Evolutionary conservation across 169 alveolate genomes (phyloP).

Genomic region (Cytauxzoon felis): DNA sequence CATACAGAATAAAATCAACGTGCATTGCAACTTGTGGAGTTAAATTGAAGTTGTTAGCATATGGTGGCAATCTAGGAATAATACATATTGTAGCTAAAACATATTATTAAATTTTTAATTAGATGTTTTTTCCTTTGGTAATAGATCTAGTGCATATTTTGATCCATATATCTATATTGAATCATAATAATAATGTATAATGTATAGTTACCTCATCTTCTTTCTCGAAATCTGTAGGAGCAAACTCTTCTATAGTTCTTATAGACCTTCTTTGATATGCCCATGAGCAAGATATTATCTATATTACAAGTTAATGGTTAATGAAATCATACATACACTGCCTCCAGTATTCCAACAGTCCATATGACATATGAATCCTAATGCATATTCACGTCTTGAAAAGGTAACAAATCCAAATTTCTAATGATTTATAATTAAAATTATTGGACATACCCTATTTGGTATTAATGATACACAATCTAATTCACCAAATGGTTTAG

Average conservation of each 20-base stretch:
- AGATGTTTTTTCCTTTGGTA: slow-evolving; percentile 30
- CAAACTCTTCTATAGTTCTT: slow-evolving; percentile 9
- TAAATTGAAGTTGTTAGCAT: slow-evolving; percentile 14
- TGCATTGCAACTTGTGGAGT: background rate
- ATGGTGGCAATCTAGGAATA: slow-evolving; percentile 57
- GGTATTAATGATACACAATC: slow-evolving; percentile 37
- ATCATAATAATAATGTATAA: background rate
- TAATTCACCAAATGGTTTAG: slow-evolving; percentile 59
- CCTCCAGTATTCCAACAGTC: slow-evolving; percentile 60
- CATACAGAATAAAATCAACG: slow-evolving; percentile 10
- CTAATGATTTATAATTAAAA: background rate
- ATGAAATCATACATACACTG: slow-evolving; percentile 5
- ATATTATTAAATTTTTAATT: background rate
- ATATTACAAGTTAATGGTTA: background rate
- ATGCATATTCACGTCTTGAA: slow-evolving; percentile 50
- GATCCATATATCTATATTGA: slow-evolving; percentile 19
- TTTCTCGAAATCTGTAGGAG: slow-evolving; percentile 41
- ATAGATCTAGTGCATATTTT: slow-evolving; percentile 47
- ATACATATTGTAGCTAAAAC: no score
- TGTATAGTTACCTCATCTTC: slow-evolving; percentile 23
- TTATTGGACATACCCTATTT: slow-evolving; percentile 11
- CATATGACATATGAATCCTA: slow-evolving; percentile 63
- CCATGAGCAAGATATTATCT: slow-evolving; percentile 54
- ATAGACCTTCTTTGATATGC: slow-evolving; percentile 50
- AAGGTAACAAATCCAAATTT: slow-evolving; percentile 55